A percentile compares a stretch with the other conserved stretches of the same genome.
These are phyloP conservation scores for Aspergillus quadrilineatus DNA, from an alignment of 2,329 filamentous ascomycete genomes.

Conservation along the genomic window DNA sequence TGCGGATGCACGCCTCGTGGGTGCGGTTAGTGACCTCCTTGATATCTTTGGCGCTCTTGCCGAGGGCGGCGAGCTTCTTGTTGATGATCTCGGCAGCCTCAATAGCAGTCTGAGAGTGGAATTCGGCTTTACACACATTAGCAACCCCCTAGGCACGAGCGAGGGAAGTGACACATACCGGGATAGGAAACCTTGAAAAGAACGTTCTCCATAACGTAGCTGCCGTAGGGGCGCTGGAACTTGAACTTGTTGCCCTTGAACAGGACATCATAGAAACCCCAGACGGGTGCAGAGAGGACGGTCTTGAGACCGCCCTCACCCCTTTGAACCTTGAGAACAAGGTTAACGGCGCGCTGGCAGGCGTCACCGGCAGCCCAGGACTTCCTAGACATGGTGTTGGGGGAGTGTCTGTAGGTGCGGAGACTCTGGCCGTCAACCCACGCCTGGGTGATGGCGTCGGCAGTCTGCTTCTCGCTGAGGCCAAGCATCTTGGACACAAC, in stretches of 20 bases:
- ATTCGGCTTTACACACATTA: conserved; percentile 64
- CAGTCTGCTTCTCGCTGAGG: conserved; percentile 83
- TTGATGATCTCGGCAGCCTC: conserved; percentile 90
- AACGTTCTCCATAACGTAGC: conserved; percentile 99
- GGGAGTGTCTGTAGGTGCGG: conserved; percentile 94
- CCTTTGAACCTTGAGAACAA: conserved; percentile 85
- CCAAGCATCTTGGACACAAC: conserved; percentile 96
- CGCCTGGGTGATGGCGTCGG: conserved; percentile 92
- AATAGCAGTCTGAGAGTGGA: conserved; percentile 97
- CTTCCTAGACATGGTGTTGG: conserved; percentile 99
- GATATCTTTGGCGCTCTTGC: conserved; percentile 92
- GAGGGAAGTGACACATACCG: conserved; percentile 53
- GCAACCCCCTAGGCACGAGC: neutral
- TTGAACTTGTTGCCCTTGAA: conserved; percentile 95
- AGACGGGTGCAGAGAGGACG: conserved; percentile 85
- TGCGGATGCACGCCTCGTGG: conserved; percentile 96
- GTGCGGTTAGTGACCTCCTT: conserved; percentile 91
- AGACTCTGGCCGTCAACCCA: conserved; percentile 96
- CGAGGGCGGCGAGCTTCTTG: conserved; percentile 75
- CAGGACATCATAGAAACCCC: conserved; percentile 98
- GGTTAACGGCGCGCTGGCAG: conserved; percentile 90
- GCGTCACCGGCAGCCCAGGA: conserved; percentile 98
- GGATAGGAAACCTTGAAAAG: conserved; percentile 99
- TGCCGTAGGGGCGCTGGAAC: conserved; percentile 94
- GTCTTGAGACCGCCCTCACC: conserved; percentile 90